Evolutionary conservation across 2,329 filamentous ascomycete genomes (phyloP).

Genomic region (Botrytis sinoallii): DNA sequence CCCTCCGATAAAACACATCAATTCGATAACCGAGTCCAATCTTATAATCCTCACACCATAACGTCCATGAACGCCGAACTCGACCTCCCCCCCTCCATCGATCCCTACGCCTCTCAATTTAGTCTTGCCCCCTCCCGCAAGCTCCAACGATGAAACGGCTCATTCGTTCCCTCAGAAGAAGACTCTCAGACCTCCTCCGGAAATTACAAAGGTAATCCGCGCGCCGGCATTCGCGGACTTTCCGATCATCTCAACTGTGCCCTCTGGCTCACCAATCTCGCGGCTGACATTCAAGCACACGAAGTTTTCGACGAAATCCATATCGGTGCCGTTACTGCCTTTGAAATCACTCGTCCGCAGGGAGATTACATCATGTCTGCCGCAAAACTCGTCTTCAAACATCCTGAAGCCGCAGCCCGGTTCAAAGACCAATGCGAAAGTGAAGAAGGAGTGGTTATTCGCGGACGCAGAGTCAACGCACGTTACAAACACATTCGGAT

Average conservation of each 20-base stretch:
- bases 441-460: neutral
- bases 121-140: neutral
- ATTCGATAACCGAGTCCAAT: rapidly evolving
- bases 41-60: neutral
- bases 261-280: neutral
- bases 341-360: neutral
- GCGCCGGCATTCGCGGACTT: neutral
- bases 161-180: neutral
- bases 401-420: neutral
- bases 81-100: neutral
- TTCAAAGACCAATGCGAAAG: neutral
- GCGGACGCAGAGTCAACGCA: neutral
- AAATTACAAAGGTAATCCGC: neutral
- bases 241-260: neutral
- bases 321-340: neutral
- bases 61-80: neutral
- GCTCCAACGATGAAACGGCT: neutral
- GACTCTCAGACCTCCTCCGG: neutral
- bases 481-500: neutral
- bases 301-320: neutral
- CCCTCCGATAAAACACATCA: neutral
- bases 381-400: neutral
- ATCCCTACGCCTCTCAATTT: neutral
- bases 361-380: neutral
- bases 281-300: neutral